Conservation (phyloP, 2,329 filamentous ascomycete genomes). For the Colletotrichum theobromicola region DNA sequence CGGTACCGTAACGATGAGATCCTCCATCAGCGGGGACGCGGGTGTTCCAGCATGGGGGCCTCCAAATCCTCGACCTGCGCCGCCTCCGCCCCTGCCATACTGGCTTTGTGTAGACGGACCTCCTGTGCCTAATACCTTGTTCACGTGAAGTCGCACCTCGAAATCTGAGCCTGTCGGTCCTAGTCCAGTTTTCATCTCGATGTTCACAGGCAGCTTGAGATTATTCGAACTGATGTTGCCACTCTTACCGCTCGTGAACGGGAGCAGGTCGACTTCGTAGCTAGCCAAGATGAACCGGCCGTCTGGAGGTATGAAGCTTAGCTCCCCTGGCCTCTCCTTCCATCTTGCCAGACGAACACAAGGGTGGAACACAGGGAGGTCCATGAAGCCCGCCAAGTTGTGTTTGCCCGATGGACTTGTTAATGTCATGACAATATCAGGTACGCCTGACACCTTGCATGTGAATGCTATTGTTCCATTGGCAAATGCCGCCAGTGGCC, state of each 20-base stretch:
- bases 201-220: slow-evolving; percentile 79
- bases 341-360: slow-evolving; percentile 91
- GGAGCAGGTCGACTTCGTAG: slow-evolving; percentile 91
- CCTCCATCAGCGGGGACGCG: slow-evolving; percentile 70
- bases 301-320: slow-evolving; percentile 97
- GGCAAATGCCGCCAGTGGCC: slow-evolving; percentile 84
- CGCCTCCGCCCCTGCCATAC: slow-evolving; percentile 45
- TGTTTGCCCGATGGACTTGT: slow-evolving; percentile 83
- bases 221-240: slow-evolving; percentile 62
- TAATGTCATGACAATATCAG: slow-evolving; percentile 84
- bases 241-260: slow-evolving; percentile 65
- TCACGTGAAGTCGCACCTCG: slow-evolving; percentile 79
- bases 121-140: slow-evolving; percentile 59
- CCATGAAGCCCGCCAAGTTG: slow-evolving; percentile 75
- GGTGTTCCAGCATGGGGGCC: slow-evolving; percentile 58
- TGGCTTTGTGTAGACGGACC: slow-evolving; percentile 38
- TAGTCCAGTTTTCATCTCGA: slow-evolving; percentile 83
- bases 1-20: slow-evolving; percentile 79
- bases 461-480: slow-evolving; percentile 95
- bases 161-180: slow-evolving; percentile 82
- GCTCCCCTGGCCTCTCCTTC: slow-evolving; percentile 85
- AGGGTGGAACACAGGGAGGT: slow-evolving; percentile 93
- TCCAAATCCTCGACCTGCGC: slow-evolving; percentile 45
- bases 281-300: slow-evolving; percentile 91
- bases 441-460: slow-evolving; percentile 91